phyloP scores from a whole-genome alignment of 345 rosid genomes.

The Eucalyptus marginata region DNA sequence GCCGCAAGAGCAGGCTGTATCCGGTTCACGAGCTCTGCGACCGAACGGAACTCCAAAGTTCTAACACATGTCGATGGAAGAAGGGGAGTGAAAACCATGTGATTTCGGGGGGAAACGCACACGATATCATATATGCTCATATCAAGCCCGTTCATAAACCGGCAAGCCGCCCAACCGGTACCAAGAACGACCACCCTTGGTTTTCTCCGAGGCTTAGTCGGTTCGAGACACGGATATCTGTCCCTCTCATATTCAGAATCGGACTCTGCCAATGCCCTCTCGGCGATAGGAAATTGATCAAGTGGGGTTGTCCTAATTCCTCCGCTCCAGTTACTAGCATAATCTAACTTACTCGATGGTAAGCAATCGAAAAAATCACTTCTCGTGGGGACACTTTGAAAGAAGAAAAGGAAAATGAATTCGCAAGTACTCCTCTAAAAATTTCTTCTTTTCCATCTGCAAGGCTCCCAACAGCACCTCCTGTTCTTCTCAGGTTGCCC shows the following conservation, averaged over 20 bases:
- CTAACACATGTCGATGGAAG: slow-evolving; percentile 22
- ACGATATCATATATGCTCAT: slow-evolving; percentile 43
- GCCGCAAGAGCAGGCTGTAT: slow-evolving; percentile 72
- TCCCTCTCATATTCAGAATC: slow-evolving; percentile 22
- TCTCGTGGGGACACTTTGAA: neutral
- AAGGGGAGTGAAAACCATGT: slow-evolving; percentile 55
- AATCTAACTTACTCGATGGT: neutral
- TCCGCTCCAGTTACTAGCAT: slow-evolving; percentile 22
- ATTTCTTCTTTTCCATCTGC: neutral
- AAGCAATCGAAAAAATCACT: neutral
- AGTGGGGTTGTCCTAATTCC: slow-evolving; percentile 33
- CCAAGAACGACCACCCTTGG: slow-evolving; percentile 61
- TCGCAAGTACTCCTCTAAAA: neutral
- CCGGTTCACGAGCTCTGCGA: slow-evolving; percentile 73
- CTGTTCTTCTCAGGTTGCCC: slow-evolving; percentile 38
- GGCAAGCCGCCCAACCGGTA: slow-evolving; percentile 69
- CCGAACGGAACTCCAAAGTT: slow-evolving; percentile 84
- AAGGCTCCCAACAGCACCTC: slow-evolving; percentile 6
- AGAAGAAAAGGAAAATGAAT: neutral
- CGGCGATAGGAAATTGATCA: slow-evolving; percentile 14
- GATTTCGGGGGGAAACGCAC: slow-evolving; percentile 68
- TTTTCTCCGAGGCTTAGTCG: slow-evolving; percentile 10
- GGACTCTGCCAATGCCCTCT: slow-evolving; percentile 16
- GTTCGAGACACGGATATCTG: slow-evolving; percentile 36
- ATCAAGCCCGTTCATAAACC: slow-evolving; percentile 61